These are phyloP conservation scores for Aspergillus hancockii DNA, from an alignment of 495 filamentous ascomycete genomes.

Conservation along the genomic window DNA sequence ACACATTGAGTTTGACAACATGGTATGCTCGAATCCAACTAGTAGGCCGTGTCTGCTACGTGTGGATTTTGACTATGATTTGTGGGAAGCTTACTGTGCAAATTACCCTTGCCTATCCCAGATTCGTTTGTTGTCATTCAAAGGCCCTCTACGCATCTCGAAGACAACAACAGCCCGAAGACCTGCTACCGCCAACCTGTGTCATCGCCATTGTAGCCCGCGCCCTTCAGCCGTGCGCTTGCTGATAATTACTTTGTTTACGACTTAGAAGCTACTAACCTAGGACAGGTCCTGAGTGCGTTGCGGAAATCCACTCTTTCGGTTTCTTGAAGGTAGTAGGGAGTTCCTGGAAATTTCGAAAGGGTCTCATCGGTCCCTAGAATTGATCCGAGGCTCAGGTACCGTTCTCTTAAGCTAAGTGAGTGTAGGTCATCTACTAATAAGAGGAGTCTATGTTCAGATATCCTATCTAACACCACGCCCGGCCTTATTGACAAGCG, in stretches of 20 bases:
- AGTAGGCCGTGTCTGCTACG: not conserved
- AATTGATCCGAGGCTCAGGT: no score
- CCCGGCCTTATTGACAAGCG: not conserved
- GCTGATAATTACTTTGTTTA: constrained; percentile 3
- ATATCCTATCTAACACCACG: not conserved
- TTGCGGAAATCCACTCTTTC: no score
- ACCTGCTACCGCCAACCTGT: not conserved
- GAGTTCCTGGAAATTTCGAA: not conserved
- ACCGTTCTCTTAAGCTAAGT: no score
- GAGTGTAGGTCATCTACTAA: no score
- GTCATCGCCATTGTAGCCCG: not conserved
- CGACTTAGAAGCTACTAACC: constrained; percentile 8
- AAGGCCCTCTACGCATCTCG: not conserved
- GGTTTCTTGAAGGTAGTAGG: not conserved
- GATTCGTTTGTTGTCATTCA: not conserved
- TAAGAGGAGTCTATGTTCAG: not conserved
- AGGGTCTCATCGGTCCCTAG: no score
- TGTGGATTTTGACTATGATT: constrained; percentile 11
- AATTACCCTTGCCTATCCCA: constrained; percentile 8
- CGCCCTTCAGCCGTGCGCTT: not conserved
- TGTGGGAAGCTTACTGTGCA: constrained; percentile 15
- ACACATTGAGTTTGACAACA: constrained; percentile 6
- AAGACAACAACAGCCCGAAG: not conserved
- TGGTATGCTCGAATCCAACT: constrained; percentile 14
- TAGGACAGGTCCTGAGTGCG: not conserved